Evolutionary conservation across 1,284 basidiomycete genomes (phyloP), one percentile per base, ranked within the genome.

Genomic region (Pyrrhoderma lamaoense): DNA sequence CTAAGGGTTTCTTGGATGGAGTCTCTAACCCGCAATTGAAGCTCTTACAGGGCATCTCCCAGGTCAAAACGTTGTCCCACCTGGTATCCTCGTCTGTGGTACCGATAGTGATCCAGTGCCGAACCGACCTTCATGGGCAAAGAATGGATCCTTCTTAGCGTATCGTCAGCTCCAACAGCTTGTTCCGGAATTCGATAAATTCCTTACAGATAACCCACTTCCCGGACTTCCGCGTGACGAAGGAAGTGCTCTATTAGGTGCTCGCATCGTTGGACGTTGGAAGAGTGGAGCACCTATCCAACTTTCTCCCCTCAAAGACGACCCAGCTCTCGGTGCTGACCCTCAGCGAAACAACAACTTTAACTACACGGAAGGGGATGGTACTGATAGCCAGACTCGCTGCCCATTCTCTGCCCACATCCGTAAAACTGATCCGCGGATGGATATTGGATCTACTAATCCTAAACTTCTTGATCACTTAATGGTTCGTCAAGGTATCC

Each of bases 371-470:
- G n/a, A 18, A 18, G 38, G 16, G 5, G 63, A 64, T 8, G 64
- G 69, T 51, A 47, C 56, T 4, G 58, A 45, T 39, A 68, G 67
- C 59, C 67, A 72, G 55, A 69, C 67, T 38, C 65, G 66, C 16
- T 80, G 78, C 60, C 78, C 79, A 1, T 79, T 77, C 64, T 69
- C 73, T 51, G 75, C 77, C 4, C 79, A 80, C 58, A 65, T 74
- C 49, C 71, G 78, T 50, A 79, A 79, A 67, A 73, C 75, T 1
- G 69, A 70, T 54, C 78, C 78, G 16, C 71, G 79, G 18, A 67
- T 65, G 16, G 75, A 77, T 53, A 63, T 76, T 5, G 27, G 27
- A 31, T 31, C 11, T 5, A 31, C 27, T 5, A 31, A 31, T 11
- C 27, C 27, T 11, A 11, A 5, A 5, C 38, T 22, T 14, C 38